Evolutionary conservation across 192 early-diverging fungal genomes (phyloP).

Genomic region (Jimgerdemannia flammicorona): DNA sequence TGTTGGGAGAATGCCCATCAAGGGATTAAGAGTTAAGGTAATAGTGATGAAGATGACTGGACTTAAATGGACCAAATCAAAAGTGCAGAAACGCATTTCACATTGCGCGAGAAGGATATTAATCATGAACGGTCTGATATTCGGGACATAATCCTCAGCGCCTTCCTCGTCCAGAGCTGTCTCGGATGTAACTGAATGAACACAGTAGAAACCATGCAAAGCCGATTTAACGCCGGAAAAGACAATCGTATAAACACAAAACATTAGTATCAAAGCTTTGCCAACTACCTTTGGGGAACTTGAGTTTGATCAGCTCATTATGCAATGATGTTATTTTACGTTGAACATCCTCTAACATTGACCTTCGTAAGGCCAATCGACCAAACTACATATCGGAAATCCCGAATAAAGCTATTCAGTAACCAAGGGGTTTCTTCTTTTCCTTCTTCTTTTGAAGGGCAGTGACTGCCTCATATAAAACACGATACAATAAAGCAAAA

Average conservation of each 20-base stretch:
- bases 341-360: not conserved
- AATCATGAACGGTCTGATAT: not conserved
- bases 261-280: not conserved
- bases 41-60: not conserved
- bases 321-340: not conserved
- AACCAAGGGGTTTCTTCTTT: no score
- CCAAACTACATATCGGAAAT: not conserved
- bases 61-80: no score
- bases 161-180: not conserved
- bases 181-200: not conserved
- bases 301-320: not conserved
- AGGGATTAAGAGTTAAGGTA: not conserved
- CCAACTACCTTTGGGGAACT: not conserved
- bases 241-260: no score
- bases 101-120: not conserved
- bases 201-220: not conserved
- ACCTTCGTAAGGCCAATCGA: not conserved
- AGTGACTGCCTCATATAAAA: not conserved
- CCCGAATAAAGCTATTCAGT: no score
- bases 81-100: no score
- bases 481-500: not conserved
- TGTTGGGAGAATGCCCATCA: not conserved
- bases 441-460: no score
- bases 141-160: not conserved
- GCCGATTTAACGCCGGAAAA: no score